Percentiles rank a stretch among this genome's conserved stretches.
These are phyloP conservation scores for Avena eriantha DNA, from an alignment of 176 grass and related monocot species.

Conservation along the genomic window DNA sequence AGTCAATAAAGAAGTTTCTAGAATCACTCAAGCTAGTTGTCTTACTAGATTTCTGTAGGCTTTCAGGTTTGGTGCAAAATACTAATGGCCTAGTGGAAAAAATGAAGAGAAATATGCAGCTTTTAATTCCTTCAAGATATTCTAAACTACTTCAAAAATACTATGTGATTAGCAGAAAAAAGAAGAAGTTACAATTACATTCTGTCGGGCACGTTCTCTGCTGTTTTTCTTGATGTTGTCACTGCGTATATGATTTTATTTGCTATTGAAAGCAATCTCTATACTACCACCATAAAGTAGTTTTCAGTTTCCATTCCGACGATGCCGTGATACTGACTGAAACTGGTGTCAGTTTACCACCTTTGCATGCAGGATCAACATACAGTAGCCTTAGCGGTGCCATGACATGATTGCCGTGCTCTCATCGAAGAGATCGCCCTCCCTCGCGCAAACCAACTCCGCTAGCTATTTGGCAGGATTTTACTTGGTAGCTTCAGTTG, in stretches of 20 bases:
- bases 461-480: not conserved
- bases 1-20: too few relatives aligned
- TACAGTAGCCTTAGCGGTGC: not conserved
- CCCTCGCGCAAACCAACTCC: not conserved
- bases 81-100: too few relatives aligned
- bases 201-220: not conserved
- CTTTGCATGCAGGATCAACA: too few relatives aligned
- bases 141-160: not conserved
- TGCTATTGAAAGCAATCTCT: not conserved
- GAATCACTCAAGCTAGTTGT: too few relatives aligned
- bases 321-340: not conserved
- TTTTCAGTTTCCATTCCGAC: not conserved
- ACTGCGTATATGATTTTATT: not conserved
- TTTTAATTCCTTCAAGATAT: not conserved
- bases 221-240: not conserved
- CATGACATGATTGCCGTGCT: not conserved
- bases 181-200: not conserved
- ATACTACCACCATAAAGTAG: not conserved
- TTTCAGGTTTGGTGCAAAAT: too few relatives aligned
- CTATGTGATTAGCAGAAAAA: too few relatives aligned
- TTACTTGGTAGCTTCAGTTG: too few relatives aligned
- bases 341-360: not conserved
- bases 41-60: too few relatives aligned
- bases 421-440: not conserved
- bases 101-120: too few relatives aligned